phyloP scores from a whole-genome alignment of 2,329 filamentous ascomycete genomes.

The Didymella keratinophila region DNA sequence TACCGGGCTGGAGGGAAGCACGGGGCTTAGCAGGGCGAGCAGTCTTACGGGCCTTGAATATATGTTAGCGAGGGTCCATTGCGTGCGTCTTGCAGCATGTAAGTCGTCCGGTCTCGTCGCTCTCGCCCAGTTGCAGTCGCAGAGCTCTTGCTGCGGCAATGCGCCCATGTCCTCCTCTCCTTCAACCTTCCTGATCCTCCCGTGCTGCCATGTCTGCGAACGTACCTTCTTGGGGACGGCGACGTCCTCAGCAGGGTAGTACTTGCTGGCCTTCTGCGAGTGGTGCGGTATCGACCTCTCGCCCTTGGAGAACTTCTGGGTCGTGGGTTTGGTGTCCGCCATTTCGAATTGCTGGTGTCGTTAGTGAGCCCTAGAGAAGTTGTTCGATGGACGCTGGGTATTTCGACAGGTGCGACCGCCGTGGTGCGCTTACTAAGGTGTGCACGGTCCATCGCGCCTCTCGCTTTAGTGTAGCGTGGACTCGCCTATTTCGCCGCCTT shows the following conservation, averaged over 20 bases:
- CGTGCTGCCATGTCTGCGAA: constrained; percentile 47
- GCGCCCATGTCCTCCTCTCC: constrained; percentile 27
- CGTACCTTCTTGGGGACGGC: constrained; percentile 92
- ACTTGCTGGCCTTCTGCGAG: constrained; percentile 96
- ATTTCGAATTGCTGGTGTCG: constrained; percentile 65
- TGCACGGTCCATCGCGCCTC: background rate
- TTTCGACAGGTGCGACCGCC: constrained; percentile 8
- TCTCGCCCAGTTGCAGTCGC: constrained; percentile 15
- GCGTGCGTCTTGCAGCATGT: constrained; percentile 8
- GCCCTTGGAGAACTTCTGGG: constrained; percentile 98
- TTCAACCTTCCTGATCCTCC: constrained; percentile 12
- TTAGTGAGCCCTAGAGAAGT: constrained; percentile 33
- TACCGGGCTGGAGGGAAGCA: constrained; percentile 88
- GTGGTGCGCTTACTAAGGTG: constrained; percentile 2
- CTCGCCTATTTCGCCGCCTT: constrained; percentile 10
- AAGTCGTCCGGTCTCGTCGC: constrained; percentile 12
- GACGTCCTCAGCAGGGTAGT: constrained; percentile 97
- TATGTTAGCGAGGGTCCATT: constrained; percentile 39
- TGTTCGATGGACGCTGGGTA: constrained; percentile 7
- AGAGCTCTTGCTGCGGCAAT: constrained; percentile 11
- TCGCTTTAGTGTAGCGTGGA: constrained; percentile 3
- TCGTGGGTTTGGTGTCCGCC: constrained; percentile 65
- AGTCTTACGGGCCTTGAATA: constrained; percentile 86
- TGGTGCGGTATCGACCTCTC: constrained; percentile 87
- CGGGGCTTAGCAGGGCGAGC: constrained; percentile 87